Evolutionary conservation across 495 filamentous ascomycete species (phyloP), one percentile per base, ranked within the genome.

Genomic region (Usnea hakonensis): DNA sequence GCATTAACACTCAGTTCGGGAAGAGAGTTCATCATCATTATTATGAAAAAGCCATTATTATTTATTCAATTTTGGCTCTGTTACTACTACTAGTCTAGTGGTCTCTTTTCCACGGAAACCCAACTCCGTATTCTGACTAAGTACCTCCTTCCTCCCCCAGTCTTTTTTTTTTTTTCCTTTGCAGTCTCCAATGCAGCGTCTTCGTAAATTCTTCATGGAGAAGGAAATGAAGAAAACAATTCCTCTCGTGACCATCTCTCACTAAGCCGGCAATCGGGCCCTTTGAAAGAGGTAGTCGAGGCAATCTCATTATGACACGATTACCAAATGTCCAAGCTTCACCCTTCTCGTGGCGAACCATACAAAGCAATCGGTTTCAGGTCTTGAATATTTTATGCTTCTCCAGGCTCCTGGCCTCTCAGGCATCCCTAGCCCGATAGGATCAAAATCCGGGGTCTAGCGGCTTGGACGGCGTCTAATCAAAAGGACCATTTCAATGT

Each of bases 401-500:
- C 26, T 55, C 19, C 9, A 21, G 32, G 30, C 33, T 26, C 23
- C 38, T 48, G 19, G n/a, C 52, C 33, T 40, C 16, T 21, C 19
- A 1, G 19, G 57, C 10, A 14, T 10, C 14, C 19, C 60, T 57
- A 56, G 41, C 50, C 60, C 28, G 13, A 37, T 62, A n/a, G 37
- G 35, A 38, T 32, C 60, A 32, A 28, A 62, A 62, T 56, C 52
- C 60, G 50, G 60, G 60, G 60, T 55, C 60, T 62, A 62, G 60
- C 38, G 54, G 36, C 52, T 28, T 40, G n/a, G n/a, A n/a, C n/a
- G n/a, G n/a, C n/a, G n/a, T n/a, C 56, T 40, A 28, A 13, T 30
- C 26, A 8, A 32, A 48, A 21, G 52, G 60, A 37, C 28, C n/a
- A 56, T 35, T 36, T 21, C 54, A 43, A 62, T 62, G 53, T 62